A percentile compares a stretch with the other conserved stretches of the same genome.
phyloP scores from a whole-genome alignment of 176 grass and related monocot genomes.

The Neostapfia colusana region DNA sequence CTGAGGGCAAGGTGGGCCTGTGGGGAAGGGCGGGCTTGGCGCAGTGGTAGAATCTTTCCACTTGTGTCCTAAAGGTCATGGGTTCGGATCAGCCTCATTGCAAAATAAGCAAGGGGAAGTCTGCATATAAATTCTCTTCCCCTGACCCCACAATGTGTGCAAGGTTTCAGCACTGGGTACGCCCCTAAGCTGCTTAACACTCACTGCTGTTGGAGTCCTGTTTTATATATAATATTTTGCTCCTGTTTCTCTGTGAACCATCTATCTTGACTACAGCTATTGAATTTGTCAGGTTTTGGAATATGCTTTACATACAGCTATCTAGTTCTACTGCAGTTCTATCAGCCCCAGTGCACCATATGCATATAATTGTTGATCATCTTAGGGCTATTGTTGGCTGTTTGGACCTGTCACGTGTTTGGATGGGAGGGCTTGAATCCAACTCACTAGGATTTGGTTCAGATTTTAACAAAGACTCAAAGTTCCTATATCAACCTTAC shows the following conservation, averaged over 20 bases:
- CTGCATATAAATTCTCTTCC: no score
- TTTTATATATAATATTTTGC: conserved; percentile 4
- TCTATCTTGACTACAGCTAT: not conserved
- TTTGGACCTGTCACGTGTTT: not conserved
- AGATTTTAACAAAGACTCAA: not conserved
- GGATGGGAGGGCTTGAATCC: not conserved
- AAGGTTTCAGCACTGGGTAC: no score
- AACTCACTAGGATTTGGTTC: not conserved
- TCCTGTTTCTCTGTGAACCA: not conserved
- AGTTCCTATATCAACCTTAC: not conserved
- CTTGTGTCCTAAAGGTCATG: no score
- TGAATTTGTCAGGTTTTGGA: not conserved
- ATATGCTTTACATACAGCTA: conserved; percentile 1
- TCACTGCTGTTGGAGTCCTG: not conserved
- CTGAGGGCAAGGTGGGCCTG: not conserved
- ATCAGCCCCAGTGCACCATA: not conserved
- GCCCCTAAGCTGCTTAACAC: not conserved
- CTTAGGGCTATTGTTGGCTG: not conserved
- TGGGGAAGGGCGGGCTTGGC: not conserved
- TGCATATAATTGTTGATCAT: not conserved
- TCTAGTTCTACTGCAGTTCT: conserved; percentile 27
- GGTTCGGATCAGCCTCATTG: no score
- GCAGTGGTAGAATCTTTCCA: no score
- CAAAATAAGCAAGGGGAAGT: no score
- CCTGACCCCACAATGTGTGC: no score